phyloP scores from a whole-genome alignment of 2,329 filamentous ascomycete species.

The Drechslera avenae region DNA sequence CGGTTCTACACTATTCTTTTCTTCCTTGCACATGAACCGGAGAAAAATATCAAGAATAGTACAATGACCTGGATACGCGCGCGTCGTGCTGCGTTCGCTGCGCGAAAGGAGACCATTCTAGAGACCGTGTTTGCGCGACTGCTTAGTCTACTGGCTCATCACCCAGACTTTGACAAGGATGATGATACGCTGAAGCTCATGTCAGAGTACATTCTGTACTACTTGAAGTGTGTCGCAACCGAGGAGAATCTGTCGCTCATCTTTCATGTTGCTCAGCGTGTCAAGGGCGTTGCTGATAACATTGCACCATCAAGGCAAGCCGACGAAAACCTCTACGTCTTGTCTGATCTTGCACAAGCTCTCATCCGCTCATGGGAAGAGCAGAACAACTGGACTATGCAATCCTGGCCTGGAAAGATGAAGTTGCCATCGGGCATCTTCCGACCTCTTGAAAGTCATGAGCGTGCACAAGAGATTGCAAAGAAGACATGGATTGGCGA shows the following conservation, averaged over 20 bases:
- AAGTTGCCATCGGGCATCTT: slow-evolving; percentile 82
- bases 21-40: slow-evolving; percentile 88
- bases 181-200: slow-evolving; percentile 77
- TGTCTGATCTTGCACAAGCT: slow-evolving; percentile 85
- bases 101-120: slow-evolving; percentile 64
- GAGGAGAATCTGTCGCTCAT: slow-evolving; percentile 88
- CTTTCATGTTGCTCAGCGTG: slow-evolving; percentile 87
- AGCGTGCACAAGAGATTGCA: slow-evolving; percentile 81
- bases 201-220: slow-evolving; percentile 87
- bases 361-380: slow-evolving; percentile 87
- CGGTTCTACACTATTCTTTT: slow-evolving; percentile 92
- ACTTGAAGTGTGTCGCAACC: slow-evolving; percentile 78
- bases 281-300: slow-evolving; percentile 87
- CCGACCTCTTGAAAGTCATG: slow-evolving; percentile 73
- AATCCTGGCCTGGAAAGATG: slow-evolving; percentile 80
- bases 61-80: slow-evolving; percentile 90
- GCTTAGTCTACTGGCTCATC: slow-evolving; percentile 86
- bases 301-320: slow-evolving; percentile 61
- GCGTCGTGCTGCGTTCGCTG: slow-evolving; percentile 69
- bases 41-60: slow-evolving; percentile 70
- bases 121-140: slow-evolving; percentile 82
- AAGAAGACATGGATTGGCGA: slow-evolving; percentile 84
- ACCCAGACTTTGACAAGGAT: slow-evolving; percentile 76
- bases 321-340: slow-evolving; percentile 78
- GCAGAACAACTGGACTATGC: slow-evolving; percentile 81